Base-by-base conservation (phyloP, 2,329 filamentous ascomycete genomes). In the Fusarium verticillioides region DNA sequence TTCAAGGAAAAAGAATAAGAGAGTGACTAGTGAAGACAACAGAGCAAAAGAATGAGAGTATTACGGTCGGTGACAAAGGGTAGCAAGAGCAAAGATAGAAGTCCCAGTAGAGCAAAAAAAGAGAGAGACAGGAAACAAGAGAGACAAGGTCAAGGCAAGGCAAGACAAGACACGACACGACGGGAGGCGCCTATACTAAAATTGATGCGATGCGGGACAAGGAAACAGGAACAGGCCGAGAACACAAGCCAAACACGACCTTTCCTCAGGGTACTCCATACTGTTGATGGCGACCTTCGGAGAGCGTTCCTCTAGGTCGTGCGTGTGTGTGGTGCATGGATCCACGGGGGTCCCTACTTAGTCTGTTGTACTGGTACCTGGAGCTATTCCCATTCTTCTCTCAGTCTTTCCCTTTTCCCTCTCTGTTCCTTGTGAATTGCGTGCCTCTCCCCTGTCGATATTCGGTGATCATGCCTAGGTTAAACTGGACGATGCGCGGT, bases 161-260 rank as follows among this genome's bases (percentile, higher is more conserved):
- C 34, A 49, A 71, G 73, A 21, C 47, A 52, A 12, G 47, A 36
- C 28, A n/a, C n/a, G 46, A 66, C 63, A 66, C 46, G 42, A 46
- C 71, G 67, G 74, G 73, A 67, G 65, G 56, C 60, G 63, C 68
- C 67, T 74, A 75, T 66, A 75, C 73, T 75, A 77, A 75, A 77
- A 50, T 39, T 49, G 40, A 58, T 66, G 39, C 66, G 70, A 72
- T 57, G 52, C 57, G 53, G 53, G 52, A 53, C 46, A 43, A 40
- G 57, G 43, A 23, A 44, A 53, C 23, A 39, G 50, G 50, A 60
- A 49, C 50, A 63, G 50, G 44, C 43, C 21, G 21, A 62, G 57
- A 70, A 60, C 50, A 68, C 58, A 49, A 40, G 46, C 43, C 60
- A 59, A 46, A n/a, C 58, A 61, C 60, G 47, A 69, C 60, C 60